Evolutionary conservation across 1,284 basidiomycete genomes (phyloP).

Genomic region (Apiotrichum laibachii): DNA sequence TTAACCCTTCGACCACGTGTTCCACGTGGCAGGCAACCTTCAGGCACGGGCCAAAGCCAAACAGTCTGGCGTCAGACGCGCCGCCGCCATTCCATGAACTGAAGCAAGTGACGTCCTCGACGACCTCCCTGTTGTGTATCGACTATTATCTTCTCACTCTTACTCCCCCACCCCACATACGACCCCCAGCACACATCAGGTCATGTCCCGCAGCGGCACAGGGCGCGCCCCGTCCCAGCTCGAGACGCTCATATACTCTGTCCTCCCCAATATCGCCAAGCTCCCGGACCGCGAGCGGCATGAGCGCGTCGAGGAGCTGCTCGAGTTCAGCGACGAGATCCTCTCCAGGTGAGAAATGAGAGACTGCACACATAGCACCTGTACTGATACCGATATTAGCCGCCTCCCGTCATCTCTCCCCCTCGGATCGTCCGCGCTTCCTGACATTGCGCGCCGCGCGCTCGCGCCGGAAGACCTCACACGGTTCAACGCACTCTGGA

Average conservation of each 20-base stretch:
- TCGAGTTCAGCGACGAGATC: constrained; percentile 41
- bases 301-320: constrained; percentile 41
- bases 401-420: constrained; percentile 19
- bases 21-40: too few species aligned
- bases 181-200: neutral
- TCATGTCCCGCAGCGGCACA: constrained; percentile 5
- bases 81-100: neutral
- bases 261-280: constrained; percentile 33
- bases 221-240: constrained; percentile 20
- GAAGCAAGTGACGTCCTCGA: too few species aligned
- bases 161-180: neutral
- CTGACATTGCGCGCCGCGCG: constrained; percentile 13
- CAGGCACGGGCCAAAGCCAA: too few species aligned
- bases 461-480: constrained; percentile 7
- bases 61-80: neutral
- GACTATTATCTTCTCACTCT: neutral
- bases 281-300: constrained; percentile 23
- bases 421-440: constrained; percentile 7
- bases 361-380: neutral
- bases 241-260: constrained; percentile 39
- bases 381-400: constrained; percentile 8
- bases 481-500: constrained; percentile 12
- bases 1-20: too few species aligned
- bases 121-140: too few species aligned
- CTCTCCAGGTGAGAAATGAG: constrained; percentile 32